phyloP scores from a whole-genome alignment of 306 rosid species.

The Casuarina glauca region DNA sequence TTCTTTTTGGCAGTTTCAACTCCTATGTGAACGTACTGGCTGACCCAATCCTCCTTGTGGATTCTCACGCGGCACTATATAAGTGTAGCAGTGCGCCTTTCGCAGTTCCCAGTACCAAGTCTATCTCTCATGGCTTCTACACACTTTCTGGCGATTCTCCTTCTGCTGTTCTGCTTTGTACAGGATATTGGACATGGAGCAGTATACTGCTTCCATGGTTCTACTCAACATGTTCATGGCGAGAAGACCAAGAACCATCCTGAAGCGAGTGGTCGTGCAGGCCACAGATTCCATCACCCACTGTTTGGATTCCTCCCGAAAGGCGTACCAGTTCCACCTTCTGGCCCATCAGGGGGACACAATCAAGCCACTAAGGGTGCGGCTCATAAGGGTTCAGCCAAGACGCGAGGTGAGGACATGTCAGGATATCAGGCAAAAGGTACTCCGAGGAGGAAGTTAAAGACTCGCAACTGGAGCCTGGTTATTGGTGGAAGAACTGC shows the following conservation, averaged over 20 bases:
- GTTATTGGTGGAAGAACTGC: background rate
- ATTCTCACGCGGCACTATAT: background rate
- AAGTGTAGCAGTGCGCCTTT: background rate
- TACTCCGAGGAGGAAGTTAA: background rate
- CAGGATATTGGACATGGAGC: background rate
- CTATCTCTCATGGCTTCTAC: slow-evolving; percentile 5
- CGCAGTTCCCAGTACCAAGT: background rate
- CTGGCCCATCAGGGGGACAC: slow-evolving; percentile 16
- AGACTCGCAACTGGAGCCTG: background rate
- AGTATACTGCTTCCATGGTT: background rate
- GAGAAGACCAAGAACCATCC: background rate
- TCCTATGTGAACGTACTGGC: background rate
- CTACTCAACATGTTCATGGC: background rate
- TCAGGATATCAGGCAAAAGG: background rate
- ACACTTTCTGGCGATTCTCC: background rate
- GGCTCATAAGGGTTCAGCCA: background rate
- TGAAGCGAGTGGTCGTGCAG: background rate
- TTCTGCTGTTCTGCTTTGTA: background rate
- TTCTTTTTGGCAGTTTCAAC: background rate
- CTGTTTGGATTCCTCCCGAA: background rate
- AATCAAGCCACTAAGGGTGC: background rate
- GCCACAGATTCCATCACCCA: background rate
- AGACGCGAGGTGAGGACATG: background rate
- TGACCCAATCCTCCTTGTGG: background rate
- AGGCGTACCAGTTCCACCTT: background rate